A percentile compares a stretch with the other conserved stretches of the same genome.
Evolutionary conservation across 176 grass and related monocot species (phyloP).

Genomic region (Oryza punctata): DNA sequence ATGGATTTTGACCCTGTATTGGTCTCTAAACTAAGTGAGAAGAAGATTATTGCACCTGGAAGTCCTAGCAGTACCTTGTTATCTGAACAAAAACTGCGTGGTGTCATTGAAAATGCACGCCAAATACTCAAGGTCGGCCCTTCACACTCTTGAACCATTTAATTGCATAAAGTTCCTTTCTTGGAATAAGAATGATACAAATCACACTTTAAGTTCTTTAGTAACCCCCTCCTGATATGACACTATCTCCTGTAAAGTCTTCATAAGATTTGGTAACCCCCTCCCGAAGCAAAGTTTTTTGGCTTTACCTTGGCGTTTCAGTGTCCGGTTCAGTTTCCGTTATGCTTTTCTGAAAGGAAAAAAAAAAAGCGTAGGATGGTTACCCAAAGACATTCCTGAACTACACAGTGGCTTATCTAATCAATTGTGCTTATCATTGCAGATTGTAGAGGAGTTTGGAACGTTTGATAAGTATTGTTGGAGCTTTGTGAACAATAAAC

Average conservation of each 20-base stretch:
- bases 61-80: slow-evolving; percentile 71
- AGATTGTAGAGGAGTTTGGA: slow-evolving; percentile 81
- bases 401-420: neutral
- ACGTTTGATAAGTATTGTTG: slow-evolving; percentile 95
- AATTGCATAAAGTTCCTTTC: neutral
- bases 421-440: neutral
- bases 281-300: neutral
- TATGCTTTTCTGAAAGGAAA: neutral
- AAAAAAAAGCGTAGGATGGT: neutral
- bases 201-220: neutral
- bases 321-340: neutral
- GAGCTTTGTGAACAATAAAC: slow-evolving; percentile 86
- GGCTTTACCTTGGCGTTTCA: neutral
- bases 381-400: neutral
- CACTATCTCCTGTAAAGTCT: neutral
- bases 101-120: slow-evolving; percentile 80
- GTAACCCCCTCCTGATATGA: neutral
- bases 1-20: slow-evolving; percentile 86
- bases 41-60: slow-evolving; percentile 74
- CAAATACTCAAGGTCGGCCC: slow-evolving; percentile 79
- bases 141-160: neutral
- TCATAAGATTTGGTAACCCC: neutral
- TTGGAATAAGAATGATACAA: slow-evolving; percentile 3
- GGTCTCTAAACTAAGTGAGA: slow-evolving; percentile 89
- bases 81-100: slow-evolving; percentile 83